Evolutionary conservation across 148 eudicot genomes (phyloP).

Genomic region (Nepenthes mirabilis): DNA sequence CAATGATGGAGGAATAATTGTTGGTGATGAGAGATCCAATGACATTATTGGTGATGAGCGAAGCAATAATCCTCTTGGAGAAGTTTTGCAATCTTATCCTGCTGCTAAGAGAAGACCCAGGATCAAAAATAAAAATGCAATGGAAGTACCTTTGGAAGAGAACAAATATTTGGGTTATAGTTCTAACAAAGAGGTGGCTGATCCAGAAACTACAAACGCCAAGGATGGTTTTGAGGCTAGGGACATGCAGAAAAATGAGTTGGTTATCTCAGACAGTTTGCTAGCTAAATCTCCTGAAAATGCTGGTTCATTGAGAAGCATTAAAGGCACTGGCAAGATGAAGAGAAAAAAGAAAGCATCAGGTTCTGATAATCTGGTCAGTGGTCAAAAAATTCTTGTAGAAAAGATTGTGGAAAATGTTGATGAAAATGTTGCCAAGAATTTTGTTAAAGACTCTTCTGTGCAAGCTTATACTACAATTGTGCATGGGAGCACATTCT

Average conservation of each 20-base stretch:
- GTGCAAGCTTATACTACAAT: too few relatives aligned
- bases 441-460: neutral
- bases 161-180: neutral
- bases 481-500: too few relatives aligned
- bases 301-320: neutral
- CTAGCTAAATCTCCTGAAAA: too few relatives aligned
- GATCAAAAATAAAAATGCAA: neutral
- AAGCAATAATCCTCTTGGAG: neutral
- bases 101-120: neutral
- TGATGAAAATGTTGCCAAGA: neutral
- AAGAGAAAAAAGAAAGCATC: conserved; percentile 9
- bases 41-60: neutral
- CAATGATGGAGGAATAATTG: too few relatives aligned
- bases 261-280: neutral
- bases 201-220: too few relatives aligned
- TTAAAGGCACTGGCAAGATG: conserved; percentile 6
- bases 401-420: conserved; percentile 7
- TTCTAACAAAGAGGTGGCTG: neutral
- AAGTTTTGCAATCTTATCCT: neutral
- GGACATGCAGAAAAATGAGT: neutral
- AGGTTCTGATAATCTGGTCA: neutral
- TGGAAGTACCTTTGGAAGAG: neutral
- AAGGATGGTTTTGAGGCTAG: neutral
- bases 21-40: too few relatives aligned
- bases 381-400: conserved; percentile 4